Base-by-base conservation (phyloP, 495 filamentous ascomycete species). In the Trichocladium antarcticum region DNA sequence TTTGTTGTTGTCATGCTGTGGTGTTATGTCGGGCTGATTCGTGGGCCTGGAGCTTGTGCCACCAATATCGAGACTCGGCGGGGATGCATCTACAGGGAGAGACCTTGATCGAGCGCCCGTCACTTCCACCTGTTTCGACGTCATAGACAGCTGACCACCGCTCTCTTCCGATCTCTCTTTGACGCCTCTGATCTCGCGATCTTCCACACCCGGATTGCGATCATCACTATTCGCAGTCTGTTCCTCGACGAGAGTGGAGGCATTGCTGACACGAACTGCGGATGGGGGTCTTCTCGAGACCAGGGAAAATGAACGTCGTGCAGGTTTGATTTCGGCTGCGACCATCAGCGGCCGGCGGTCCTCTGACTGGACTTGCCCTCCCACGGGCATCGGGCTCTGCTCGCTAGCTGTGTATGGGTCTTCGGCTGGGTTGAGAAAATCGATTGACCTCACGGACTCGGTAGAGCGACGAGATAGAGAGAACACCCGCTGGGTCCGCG, bases 171-270 rank as follows among this genome's bases (percentile, higher is more conserved):
- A 10, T 0, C 5, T 11, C 35, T 41, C 12, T 20, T 42, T 31
- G 3, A 14, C 20, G 6, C 16, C 12, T 15, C 3, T 15, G 6
- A 21, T 3, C 1, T 32, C 3, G 31, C 31, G 2, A 11, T 14
- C 10, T 3, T 27, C 12, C 5, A 9, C 20, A 42, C 21, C 12
- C 6, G 8, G 0, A 8, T 22, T 15, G 16, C 28, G 31, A 17
- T 20, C 5, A 10, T 27, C 27, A 7, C 8, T 29, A 12, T 9
- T 7, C n/a, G n/a, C n/a, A 20, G 21, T 10, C 19, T 42, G 38
- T 20, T 57, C 61, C n/a, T 55, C 51, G 11, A 57, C 43, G 20
- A 61, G 48, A 4, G 54, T 56, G 31, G 57, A 60, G 1, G 45
- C 44, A 21, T 51, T 57, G 49, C 53, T 58, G 20, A 52, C 42